A percentile compares a stretch with the other conserved stretches of the same genome.
Evolutionary conservation across 2,329 filamentous ascomycete genomes (phyloP).

Genomic region (Pseudocercospora musae): DNA sequence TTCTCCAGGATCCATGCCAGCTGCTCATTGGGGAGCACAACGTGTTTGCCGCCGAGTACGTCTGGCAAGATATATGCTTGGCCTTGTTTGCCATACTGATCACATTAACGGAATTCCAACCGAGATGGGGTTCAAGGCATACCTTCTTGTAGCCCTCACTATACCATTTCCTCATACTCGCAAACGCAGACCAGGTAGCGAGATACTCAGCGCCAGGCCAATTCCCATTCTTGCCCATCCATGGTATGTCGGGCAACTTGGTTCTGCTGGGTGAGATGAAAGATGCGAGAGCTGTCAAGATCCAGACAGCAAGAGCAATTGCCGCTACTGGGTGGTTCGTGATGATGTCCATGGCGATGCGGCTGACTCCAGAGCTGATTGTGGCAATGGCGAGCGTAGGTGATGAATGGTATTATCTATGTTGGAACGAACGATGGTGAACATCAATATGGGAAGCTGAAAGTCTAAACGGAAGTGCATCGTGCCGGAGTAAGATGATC

Average conservation of each 20-base stretch:
- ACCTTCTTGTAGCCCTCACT: constrained; percentile 23
- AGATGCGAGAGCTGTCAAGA: background rate
- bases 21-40: constrained; percentile 22
- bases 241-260: constrained; percentile 17
- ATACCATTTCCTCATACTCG: constrained; percentile 14
- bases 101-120: background rate
- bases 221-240: constrained; percentile 19
- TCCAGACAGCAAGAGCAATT: background rate
- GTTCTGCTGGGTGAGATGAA: background rate
- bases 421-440: too few relatives aligned
- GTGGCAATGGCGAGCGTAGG: too few relatives aligned
- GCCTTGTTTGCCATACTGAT: constrained; percentile 18
- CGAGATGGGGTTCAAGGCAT: too few relatives aligned
- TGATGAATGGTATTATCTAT: too few relatives aligned
- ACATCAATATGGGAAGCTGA: too few relatives aligned
- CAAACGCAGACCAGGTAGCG: constrained; percentile 16
- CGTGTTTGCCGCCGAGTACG: constrained; percentile 20
- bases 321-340: constrained; percentile 4
- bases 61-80: constrained; percentile 27
- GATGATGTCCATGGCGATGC: background rate
- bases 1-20: constrained; percentile 42
- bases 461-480: background rate
- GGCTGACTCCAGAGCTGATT: too few relatives aligned
- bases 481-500: background rate
- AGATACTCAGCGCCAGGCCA: constrained; percentile 12